A percentile compares a stretch with the other conserved stretches of the same genome.
phyloP scores from a whole-genome alignment of 2,329 filamentous ascomycete genomes.

The Chrysosporium queenslandicum region DNA sequence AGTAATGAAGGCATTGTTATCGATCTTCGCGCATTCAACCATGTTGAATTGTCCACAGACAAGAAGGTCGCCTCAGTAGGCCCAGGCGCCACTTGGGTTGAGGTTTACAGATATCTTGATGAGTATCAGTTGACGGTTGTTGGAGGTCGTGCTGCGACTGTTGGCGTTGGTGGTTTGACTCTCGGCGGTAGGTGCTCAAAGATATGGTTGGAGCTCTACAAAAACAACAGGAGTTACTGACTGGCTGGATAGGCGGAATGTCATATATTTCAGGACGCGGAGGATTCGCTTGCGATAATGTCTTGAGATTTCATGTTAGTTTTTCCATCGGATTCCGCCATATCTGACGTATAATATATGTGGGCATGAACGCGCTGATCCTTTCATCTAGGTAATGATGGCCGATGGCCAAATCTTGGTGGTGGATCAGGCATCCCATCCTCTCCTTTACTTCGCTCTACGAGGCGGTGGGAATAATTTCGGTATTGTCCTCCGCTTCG shows the following conservation, averaged over 20 bases:
- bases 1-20: slow-evolving; percentile 34
- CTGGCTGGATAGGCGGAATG: slow-evolving; percentile 22
- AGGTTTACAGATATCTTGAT: slow-evolving; percentile 28
- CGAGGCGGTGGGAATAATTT: slow-evolving; percentile 40
- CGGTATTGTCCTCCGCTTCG: slow-evolving; percentile 32
- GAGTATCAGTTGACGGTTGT: slow-evolving; percentile 26
- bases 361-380: neutral
- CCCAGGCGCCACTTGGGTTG: slow-evolving; percentile 28
- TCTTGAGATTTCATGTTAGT: slow-evolving; percentile 27
- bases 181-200: slow-evolving; percentile 18
- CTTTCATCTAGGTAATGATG: slow-evolving; percentile 26
- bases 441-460: slow-evolving; percentile 43
- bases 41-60: slow-evolving; percentile 23
- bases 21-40: slow-evolving; percentile 25
- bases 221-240: neutral
- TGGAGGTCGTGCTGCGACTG: slow-evolving; percentile 26
- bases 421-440: slow-evolving; percentile 29
- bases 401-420: slow-evolving; percentile 32
- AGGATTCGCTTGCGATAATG: slow-evolving; percentile 31
- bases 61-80: slow-evolving; percentile 24
- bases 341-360: neutral
- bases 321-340: neutral
- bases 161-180: slow-evolving; percentile 24
- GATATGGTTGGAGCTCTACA: neutral
- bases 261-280: slow-evolving; percentile 27